These are phyloP conservation scores for Vigna nakashimae DNA, from an alignment of 306 rosid genomes.

Conservation along the genomic window DNA sequence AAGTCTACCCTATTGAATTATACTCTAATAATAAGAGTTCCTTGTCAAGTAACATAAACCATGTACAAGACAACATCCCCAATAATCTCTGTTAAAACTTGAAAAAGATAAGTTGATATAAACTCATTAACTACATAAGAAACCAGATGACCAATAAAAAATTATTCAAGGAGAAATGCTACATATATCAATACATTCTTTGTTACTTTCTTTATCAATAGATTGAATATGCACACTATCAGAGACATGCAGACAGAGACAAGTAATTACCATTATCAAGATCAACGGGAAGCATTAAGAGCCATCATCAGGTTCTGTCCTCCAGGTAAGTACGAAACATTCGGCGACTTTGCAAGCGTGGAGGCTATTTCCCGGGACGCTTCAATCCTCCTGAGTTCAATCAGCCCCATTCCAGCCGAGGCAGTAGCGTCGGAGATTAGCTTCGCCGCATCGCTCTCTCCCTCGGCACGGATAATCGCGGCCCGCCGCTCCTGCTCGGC, in stretches of 20 bases:
- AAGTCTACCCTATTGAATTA: neutral
- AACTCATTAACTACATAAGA: neutral
- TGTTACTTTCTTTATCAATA: neutral
- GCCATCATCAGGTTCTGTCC: constrained; percentile 74
- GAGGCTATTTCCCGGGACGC: constrained; percentile 84
- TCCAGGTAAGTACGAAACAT: constrained; percentile 77
- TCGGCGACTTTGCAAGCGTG: constrained; percentile 84
- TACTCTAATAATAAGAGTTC: neutral
- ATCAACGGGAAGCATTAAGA: constrained; percentile 70
- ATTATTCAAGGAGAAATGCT: neutral
- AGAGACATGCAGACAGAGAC: too few species aligned
- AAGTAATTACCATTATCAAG: neutral
- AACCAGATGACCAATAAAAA: neutral
- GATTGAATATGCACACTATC: too few species aligned
- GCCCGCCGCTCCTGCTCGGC: constrained; percentile 96
- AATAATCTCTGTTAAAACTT: neutral
- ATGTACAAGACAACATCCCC: neutral
- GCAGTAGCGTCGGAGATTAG: constrained; percentile 87
- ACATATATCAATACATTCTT: neutral
- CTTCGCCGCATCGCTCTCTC: constrained; percentile 92
- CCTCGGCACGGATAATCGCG: constrained; percentile 87
- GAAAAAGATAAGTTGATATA: neutral
- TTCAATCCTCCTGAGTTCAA: constrained; percentile 88
- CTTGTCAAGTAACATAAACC: too few species aligned
- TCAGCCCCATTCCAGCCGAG: constrained; percentile 70